phyloP scores from a whole-genome alignment of 2,329 filamentous ascomycete species.

The Plenodomus biglobosus region DNA sequence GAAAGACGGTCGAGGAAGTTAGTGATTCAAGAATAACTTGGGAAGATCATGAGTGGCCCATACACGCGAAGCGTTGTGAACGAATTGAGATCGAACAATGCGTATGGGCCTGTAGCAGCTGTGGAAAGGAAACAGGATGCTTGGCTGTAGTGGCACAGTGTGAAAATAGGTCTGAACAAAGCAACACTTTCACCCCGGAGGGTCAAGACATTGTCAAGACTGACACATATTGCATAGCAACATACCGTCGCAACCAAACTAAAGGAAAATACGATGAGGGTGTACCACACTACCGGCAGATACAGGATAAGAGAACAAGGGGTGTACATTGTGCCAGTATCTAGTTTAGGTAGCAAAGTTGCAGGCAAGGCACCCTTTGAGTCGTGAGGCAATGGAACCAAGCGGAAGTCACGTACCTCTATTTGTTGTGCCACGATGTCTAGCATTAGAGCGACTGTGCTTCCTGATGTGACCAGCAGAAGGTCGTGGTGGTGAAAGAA shows the following conservation, averaged over 20 bases:
- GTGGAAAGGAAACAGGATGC: too few species aligned
- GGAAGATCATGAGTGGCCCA: not conserved
- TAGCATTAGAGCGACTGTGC: not conserved
- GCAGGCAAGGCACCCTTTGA: not conserved
- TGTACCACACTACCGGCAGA: not conserved
- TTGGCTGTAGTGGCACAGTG: too few species aligned
- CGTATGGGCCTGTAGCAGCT: too few species aligned
- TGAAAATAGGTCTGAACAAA: too few species aligned
- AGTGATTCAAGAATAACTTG: too few species aligned
- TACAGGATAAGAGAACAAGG: not conserved
- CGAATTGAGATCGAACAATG: too few species aligned
- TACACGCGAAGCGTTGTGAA: not conserved
- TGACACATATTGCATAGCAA: too few species aligned
- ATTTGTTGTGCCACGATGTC: not conserved
- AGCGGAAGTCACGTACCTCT: not conserved
- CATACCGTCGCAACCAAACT: too few species aligned
- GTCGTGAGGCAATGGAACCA: not conserved
- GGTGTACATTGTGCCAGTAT: not conserved
- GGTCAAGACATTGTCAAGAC: too few species aligned
- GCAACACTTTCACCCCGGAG: too few species aligned
- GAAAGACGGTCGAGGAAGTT: too few species aligned
- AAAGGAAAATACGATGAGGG: not conserved
- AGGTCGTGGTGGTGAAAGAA: not conserved
- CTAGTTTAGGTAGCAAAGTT: not conserved
- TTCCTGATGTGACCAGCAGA: not conserved